These are phyloP conservation scores for Dothideomycetes sp. DNA, from an alignment of 2,329 filamentous ascomycete genomes.

Conservation along the genomic window DNA sequence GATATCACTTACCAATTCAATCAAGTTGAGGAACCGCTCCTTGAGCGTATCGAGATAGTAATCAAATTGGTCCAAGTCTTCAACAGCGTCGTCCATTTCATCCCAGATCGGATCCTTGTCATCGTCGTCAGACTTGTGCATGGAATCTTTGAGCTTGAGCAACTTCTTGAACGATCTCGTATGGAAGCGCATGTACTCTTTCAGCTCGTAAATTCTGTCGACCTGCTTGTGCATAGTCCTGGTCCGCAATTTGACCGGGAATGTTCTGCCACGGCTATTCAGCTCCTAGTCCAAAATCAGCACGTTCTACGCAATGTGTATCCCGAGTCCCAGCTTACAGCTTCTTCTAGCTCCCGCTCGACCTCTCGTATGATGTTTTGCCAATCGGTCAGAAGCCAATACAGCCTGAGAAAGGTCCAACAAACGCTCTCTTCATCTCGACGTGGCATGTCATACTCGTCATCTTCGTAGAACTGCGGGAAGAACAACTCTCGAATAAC, in stretches of 20 bases:
- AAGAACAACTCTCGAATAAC: conserved; percentile 27
- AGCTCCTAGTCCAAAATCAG: conserved; percentile 19
- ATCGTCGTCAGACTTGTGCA: conserved; percentile 19
- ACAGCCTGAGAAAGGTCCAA: conserved; percentile 28
- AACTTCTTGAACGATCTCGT: conserved; percentile 27
- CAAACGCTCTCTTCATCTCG: conserved; percentile 29
- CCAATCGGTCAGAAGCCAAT: conserved; percentile 29
- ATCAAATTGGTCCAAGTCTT: conserved; percentile 29
- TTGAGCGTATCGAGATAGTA: conserved; percentile 26
- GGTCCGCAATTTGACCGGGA: conserved; percentile 27
- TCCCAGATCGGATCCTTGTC: conserved; percentile 26
- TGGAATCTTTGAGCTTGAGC: conserved; percentile 25
- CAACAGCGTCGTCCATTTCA: conserved; percentile 28
- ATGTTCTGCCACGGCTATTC: conserved; percentile 26
- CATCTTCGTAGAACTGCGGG: conserved; percentile 24
- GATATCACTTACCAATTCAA: conserved; percentile 22
- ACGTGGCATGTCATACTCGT: conserved; percentile 24
- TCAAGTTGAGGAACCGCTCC: conserved; percentile 31
- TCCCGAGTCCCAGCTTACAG: no score
- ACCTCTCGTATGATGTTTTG: conserved; percentile 30
- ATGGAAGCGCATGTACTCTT: conserved; percentile 29
- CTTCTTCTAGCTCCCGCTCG: conserved; percentile 26
- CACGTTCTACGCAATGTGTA: no score
- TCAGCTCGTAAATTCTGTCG: conserved; percentile 28
- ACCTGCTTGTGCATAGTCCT: conserved; percentile 26